phyloP scores from a whole-genome alignment of 805 yeast genomes.

The Myxozyma neglecta region DNA sequence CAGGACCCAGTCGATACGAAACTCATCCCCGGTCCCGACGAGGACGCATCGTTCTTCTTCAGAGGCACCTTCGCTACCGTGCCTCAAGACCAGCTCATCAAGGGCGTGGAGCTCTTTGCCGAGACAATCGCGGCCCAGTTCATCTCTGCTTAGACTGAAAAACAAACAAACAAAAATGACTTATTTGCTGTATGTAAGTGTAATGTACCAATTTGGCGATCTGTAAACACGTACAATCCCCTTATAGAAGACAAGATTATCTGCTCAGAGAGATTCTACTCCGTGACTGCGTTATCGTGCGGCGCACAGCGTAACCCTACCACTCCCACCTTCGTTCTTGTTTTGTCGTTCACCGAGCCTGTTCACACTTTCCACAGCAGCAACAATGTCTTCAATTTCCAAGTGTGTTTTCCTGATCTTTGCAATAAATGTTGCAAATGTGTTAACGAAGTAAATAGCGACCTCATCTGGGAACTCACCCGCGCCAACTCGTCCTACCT shows the following conservation, averaged over 20 bases:
- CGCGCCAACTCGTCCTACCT: slow-evolving; percentile 50
- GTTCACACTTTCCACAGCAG: neutral
- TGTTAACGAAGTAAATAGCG: slow-evolving; percentile 37
- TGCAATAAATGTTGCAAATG: neutral
- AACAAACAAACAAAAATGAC: neutral
- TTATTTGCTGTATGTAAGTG: neutral
- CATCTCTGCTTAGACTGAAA: neutral
- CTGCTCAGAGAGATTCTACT: too few species aligned
- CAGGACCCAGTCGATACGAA: slow-evolving; percentile 25
- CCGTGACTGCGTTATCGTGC: slow-evolving; percentile 13
- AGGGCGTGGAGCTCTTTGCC: slow-evolving; percentile 42
- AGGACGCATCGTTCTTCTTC: slow-evolving; percentile 38
- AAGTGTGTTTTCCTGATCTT: slow-evolving; percentile 12
- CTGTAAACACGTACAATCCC: too few species aligned
- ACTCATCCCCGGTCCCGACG: slow-evolving; percentile 15
- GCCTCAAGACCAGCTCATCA: slow-evolving; percentile 39
- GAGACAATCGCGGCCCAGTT: slow-evolving; percentile 38
- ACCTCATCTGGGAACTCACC: slow-evolving; percentile 54
- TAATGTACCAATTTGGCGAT: too few species aligned
- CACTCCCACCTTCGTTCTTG: neutral
- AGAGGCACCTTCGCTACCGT: slow-evolving; percentile 50
- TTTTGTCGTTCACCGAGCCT: neutral
- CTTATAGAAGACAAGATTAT: too few species aligned
- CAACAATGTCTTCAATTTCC: slow-evolving; percentile 26
- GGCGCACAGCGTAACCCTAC: slow-evolving; percentile 5